phyloP scores from a whole-genome alignment of 2,329 filamentous ascomycete species.

The Myriosclerotinia duriaeana region DNA sequence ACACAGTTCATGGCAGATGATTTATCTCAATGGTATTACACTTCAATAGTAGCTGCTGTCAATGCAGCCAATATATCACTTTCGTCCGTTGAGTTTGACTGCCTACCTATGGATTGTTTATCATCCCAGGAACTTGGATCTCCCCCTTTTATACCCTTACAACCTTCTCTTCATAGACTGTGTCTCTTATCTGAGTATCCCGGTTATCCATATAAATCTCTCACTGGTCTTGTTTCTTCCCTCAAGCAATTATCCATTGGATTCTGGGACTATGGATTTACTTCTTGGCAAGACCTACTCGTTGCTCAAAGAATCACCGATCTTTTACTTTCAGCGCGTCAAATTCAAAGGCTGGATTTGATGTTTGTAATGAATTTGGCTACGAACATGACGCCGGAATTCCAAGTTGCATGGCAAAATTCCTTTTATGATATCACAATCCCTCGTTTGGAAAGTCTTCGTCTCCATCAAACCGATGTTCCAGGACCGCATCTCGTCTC shows the following conservation, averaged over 20 bases:
- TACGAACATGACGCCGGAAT: slow-evolving; percentile 19
- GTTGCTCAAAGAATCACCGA: slow-evolving; percentile 10
- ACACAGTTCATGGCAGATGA: slow-evolving; percentile 22
- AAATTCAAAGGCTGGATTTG: slow-evolving; percentile 14
- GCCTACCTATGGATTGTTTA: slow-evolving; percentile 21
- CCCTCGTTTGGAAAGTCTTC: slow-evolving; percentile 14
- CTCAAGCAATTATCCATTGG: slow-evolving; percentile 20
- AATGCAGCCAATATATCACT: slow-evolving; percentile 12
- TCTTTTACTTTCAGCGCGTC: neutral
- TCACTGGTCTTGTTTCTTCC: neutral
- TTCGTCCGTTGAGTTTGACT: slow-evolving; percentile 14
- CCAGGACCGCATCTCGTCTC: slow-evolving; percentile 12
- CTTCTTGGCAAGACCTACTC: slow-evolving; percentile 16
- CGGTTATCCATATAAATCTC: slow-evolving; percentile 16
- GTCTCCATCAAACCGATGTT: slow-evolving; percentile 21
- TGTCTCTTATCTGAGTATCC: slow-evolving; percentile 9
- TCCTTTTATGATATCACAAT: slow-evolving; percentile 16
- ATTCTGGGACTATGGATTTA: slow-evolving; percentile 23
- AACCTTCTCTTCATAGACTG: slow-evolving; percentile 16
- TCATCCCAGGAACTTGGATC: slow-evolving; percentile 12
- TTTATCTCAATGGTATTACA: slow-evolving; percentile 24
- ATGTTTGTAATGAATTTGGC: slow-evolving; percentile 24
- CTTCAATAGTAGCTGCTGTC: slow-evolving; percentile 18
- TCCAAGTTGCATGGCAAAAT: slow-evolving; percentile 14
- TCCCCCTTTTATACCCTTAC: slow-evolving; percentile 15